Evolutionary conservation across 768 basidiomycete species (phyloP), one percentile per base, ranked within the genome.

Genomic region (Xerocomus brunneocitrinus): DNA sequence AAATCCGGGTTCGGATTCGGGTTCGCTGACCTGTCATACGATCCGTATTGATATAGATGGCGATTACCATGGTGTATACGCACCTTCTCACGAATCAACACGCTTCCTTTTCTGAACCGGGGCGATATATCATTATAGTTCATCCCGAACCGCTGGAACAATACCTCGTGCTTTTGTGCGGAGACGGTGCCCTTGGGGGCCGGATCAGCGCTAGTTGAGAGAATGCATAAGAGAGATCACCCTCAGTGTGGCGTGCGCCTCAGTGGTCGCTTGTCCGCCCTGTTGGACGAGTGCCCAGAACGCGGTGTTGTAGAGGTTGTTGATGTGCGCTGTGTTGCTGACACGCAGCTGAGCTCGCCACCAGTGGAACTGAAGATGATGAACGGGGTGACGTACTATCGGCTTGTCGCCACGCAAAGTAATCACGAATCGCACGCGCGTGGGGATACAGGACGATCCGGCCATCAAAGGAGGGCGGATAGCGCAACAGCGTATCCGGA

Each of bases 201-300:
- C 52, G 25, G 30, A 30, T 70, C 49, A 62, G 54, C 36, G 6
- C 30, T n/a, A 42, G 34, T 14, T 9, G 40, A 35, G 50, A 24
- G n/a, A 7, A 7, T 10, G 19, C 32, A 16, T 31, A 35, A 8
- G 12, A 32, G 52, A 14, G 77, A 41, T 48, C 36, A 94, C 94
- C 61, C 79, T 79, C 6, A 99, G 76, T 1, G 82, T 81, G 28
- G 82, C 80, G 65, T 98, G 91, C 1, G 95, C 95, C 54, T 95
- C 81, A 3, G 83, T 76, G 2, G 86, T 84, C 2, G 83, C 84
- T 67, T 89, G 75, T 0, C 85, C 87, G n/a, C 85, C 89, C 61
- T 89, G 79, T 41, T 86, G 85, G 0, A 98, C 83, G 32, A 99
- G 79, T 0, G 93, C 89, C 97, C 95, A 98, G 65, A 98, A 99